Conservation (phyloP, 1,284 basidiomycete genomes). For the Filobasidium uniguttulatum region DNA sequence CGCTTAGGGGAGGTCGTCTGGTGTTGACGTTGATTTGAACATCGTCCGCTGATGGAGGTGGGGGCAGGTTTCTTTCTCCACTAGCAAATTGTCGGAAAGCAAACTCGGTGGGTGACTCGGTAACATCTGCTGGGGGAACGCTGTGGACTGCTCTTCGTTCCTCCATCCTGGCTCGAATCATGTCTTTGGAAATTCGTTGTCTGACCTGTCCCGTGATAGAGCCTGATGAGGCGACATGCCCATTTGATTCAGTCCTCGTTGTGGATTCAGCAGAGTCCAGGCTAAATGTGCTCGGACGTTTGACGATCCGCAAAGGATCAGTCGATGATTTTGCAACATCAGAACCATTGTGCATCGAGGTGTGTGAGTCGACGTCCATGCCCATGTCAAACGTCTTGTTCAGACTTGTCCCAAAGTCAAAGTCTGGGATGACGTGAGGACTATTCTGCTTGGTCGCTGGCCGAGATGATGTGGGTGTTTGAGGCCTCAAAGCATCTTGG, state of each 20-base stretch:
- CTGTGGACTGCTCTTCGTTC: constrained; percentile 15
- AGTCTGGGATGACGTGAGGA: constrained; percentile 31
- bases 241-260: background rate
- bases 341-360: background rate
- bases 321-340: background rate
- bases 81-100: background rate
- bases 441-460: constrained; percentile 18
- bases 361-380: background rate
- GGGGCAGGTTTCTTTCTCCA: constrained; percentile 1
- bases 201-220: constrained; percentile 19
- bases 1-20: background rate
- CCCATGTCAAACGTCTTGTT: constrained; percentile 1
- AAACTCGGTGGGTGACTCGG: background rate
- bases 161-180: constrained; percentile 32
- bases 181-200: constrained; percentile 34
- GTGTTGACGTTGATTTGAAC: too few relatives aligned
- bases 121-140: background rate
- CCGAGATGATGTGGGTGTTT: constrained; percentile 26
- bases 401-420: constrained; percentile 28
- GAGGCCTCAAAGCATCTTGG: constrained; percentile 15
- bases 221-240: too few relatives aligned
- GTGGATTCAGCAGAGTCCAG: background rate
- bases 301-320: background rate
- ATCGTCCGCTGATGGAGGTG: background rate
- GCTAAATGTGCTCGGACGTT: background rate